Evolutionary conservation across 768 basidiomycete genomes (phyloP), one percentile per base, ranked within the genome.

Genomic region (Psilocybe tampanensis): DNA sequence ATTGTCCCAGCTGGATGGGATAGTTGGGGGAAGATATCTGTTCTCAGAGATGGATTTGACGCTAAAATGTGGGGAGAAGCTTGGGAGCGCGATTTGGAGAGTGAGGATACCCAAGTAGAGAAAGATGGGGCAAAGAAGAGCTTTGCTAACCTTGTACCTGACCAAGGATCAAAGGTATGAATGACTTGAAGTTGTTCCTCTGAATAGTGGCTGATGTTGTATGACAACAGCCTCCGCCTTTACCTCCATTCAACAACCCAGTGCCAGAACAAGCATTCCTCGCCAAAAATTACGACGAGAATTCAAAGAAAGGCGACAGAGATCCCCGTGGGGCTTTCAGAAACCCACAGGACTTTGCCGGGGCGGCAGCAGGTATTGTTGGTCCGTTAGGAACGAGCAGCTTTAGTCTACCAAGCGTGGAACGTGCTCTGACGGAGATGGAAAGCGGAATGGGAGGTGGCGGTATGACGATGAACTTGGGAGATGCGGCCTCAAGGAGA

Each of bases 1-100:
- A 84, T 97, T 43, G 86, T 98, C 6, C 97, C 96, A 1, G 84
- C 93, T 1, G 97, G 97, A 1, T 99, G 97, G 97, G 97, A 98
- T 68, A 93, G 91, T 62, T 97, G 94, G 92, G 95, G 95, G 0
- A 98, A 98, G 77, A 96, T 98, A 55, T 78, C 81, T 2, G 89
- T 98, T 1, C 74, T 98, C 53, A 76, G 94, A 54, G 97, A 98
- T 39, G 92, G 92, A 0, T 99, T 98, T 64, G 94, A 97, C 52
- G 86, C 91, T 1, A 87, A 85, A 58, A 67, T 76, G 45, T 90
- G 88, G 86, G 89, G 86, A 3, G 89, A 90, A 55, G 89, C 86
- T 39, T 93, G 86, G 88, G 90, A 91, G 60, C 74, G 77, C 36
- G 91, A 94, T 61, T 69, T 94, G 13, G 82, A 79, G 2, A 73